phyloP scores from a whole-genome alignment of 352 stramenopile species.

The Globisporangium cederbergense region DNA sequence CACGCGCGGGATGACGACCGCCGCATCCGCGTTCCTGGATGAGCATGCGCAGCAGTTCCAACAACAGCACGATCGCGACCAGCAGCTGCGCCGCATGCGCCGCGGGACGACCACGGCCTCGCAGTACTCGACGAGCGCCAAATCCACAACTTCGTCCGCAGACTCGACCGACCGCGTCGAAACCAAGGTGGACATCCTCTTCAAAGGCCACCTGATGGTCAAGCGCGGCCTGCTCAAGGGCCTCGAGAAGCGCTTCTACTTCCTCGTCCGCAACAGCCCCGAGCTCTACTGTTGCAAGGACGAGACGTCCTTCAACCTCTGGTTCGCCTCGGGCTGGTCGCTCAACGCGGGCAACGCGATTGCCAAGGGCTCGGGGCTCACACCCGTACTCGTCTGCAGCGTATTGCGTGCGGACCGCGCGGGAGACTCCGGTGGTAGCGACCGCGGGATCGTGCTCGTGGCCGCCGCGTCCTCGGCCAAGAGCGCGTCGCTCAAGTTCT shows the following conservation, averaged over 20 bases:
- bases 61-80: not conserved
- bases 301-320: constrained; percentile 60
- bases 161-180: not conserved
- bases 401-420: constrained; percentile 48
- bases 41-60: not conserved
- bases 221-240: constrained; percentile 51
- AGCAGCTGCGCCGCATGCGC: constrained; percentile 1
- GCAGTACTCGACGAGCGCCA: constrained; percentile 9
- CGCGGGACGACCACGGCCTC: constrained; percentile 12
- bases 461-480: constrained; percentile 35
- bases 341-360: constrained; percentile 28
- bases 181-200: constrained; percentile 27
- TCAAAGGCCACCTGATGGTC: constrained; percentile 44
- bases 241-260: constrained; percentile 68
- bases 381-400: constrained; percentile 37
- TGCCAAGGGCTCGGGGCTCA: constrained; percentile 25
- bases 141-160: constrained; percentile 5
- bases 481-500: constrained; percentile 40
- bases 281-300: constrained; percentile 66
- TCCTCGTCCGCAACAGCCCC: constrained; percentile 29
- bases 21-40: constrained; percentile 1
- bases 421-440: constrained; percentile 20
- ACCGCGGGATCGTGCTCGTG: constrained; percentile 49
- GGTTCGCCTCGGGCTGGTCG: constrained; percentile 43
- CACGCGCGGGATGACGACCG: constrained; percentile 10